Conservation (phyloP, 1,284 basidiomycete species). For the Apiotrichum brassicae region DNA sequence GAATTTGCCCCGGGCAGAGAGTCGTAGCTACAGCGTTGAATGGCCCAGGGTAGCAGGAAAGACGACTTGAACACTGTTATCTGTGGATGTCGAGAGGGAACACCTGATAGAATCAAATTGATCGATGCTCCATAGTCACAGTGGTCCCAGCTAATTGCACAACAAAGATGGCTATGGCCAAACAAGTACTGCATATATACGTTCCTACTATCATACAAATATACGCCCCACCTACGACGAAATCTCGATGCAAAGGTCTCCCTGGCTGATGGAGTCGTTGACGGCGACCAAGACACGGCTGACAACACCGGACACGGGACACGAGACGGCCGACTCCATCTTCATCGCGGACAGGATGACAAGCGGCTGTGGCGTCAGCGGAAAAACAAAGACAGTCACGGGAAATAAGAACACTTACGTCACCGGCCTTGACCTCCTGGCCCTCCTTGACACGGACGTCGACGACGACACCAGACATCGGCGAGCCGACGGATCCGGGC, state of each 20-base stretch:
- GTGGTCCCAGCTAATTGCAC: too few species aligned
- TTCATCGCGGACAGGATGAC: constrained; percentile 34
- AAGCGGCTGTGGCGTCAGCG: background rate
- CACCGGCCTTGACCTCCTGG: constrained; percentile 94
- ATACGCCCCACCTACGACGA: background rate
- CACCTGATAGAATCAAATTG: too few species aligned
- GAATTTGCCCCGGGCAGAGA: too few species aligned
- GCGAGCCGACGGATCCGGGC: constrained; percentile 91
- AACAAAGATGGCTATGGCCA: too few species aligned
- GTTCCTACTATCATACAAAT: background rate
- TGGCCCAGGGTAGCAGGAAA: too few species aligned
- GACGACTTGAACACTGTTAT: too few species aligned
- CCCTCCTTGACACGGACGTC: constrained; percentile 97
- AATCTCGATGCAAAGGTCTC: constrained; percentile 45
- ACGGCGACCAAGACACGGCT: constrained; percentile 83
- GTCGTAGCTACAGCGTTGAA: too few species aligned
- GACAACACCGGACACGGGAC: constrained; percentile 73
- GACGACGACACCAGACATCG: constrained; percentile 79
- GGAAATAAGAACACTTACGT: constrained; percentile 54
- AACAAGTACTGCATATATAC: too few species aligned
- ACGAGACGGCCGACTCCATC: constrained; percentile 95
- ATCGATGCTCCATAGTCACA: too few species aligned
- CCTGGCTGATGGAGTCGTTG: constrained; percentile 46
- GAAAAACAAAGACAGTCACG: constrained; percentile 51
- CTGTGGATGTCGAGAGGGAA: too few species aligned